Percentiles rank a stretch among this genome's conserved stretches.
Evolutionary conservation across 805 yeast genomes (phyloP).

Genomic region (Nakazawaea ishiwadae): DNA sequence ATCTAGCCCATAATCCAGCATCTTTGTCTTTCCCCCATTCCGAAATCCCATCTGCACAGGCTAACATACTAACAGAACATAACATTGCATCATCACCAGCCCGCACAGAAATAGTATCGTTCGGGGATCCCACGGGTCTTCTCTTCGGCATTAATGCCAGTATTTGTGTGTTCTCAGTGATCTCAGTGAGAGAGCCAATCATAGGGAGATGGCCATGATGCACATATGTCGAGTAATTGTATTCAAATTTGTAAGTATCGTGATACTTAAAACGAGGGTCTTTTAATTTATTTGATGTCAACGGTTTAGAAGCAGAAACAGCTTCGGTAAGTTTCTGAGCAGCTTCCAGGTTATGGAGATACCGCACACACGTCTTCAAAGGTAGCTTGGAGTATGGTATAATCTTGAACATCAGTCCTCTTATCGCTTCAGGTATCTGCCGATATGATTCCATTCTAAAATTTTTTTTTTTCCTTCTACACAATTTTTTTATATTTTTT

Average conservation of each 20-base stretch:
- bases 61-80: slow-evolving; percentile 46
- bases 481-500: too few species aligned
- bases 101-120: slow-evolving; percentile 45
- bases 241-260: slow-evolving; percentile 28
- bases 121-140: slow-evolving; percentile 47
- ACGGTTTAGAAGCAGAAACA: neutral
- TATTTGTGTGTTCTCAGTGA: slow-evolving; percentile 40
- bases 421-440: too few species aligned
- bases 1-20: slow-evolving; percentile 49
- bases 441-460: too few species aligned
- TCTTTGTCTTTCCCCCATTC: slow-evolving; percentile 47
- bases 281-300: slow-evolving; percentile 4
- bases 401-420: too few species aligned
- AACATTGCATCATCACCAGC: slow-evolving; percentile 59
- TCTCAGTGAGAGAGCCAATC: slow-evolving; percentile 44
- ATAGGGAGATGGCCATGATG: slow-evolving; percentile 41
- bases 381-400: too few species aligned
- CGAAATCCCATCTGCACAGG: slow-evolving; percentile 54
- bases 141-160: slow-evolving; percentile 43
- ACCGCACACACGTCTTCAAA: neutral
- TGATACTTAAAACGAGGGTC: slow-evolving; percentile 10
- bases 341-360: too few species aligned
- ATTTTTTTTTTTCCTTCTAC: too few species aligned
- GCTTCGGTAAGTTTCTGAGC: too few species aligned
- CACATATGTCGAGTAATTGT: slow-evolving; percentile 40